A percentile compares a stretch with the other conserved stretches of the same genome.
Evolutionary conservation across 139 green algal genomes (phyloP).

Genomic region (Limnomonas spitsbergensis): DNA sequence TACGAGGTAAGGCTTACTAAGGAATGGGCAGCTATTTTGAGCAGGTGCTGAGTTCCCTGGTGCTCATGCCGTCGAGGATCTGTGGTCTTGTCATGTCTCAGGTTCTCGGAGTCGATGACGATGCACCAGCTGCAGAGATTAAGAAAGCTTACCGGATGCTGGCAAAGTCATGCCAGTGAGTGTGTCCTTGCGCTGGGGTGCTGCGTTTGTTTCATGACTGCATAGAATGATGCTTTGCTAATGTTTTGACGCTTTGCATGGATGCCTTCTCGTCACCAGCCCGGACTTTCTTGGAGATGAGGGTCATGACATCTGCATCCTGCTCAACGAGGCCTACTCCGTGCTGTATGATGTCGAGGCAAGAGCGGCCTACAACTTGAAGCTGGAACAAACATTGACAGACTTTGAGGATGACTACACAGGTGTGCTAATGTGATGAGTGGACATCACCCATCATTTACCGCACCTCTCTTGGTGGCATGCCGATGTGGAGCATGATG

Average conservation of each 20-base stretch:
- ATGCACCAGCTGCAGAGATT: conserved; percentile 46
- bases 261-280: neutral
- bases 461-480: too few species aligned
- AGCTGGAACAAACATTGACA: conserved; percentile 45
- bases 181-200: conserved; percentile 27
- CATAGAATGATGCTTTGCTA: too few species aligned
- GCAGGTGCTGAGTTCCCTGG: too few species aligned
- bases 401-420: conserved; percentile 19
- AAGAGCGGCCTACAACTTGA: conserved; percentile 58
- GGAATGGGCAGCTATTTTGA: neutral
- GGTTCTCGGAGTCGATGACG: conserved; percentile 19
- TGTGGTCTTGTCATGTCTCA: too few species aligned
- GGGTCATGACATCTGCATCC: conserved; percentile 80
- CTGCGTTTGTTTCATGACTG: neutral
- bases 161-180: conserved; percentile 65
- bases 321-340: conserved; percentile 79
- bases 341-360: conserved; percentile 53
- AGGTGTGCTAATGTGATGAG: neutral
- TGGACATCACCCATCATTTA: too few species aligned
- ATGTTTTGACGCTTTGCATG: too few species aligned
- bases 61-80: too few species aligned
- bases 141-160: conserved; percentile 72
- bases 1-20: conserved; percentile 1
- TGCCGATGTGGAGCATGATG: too few species aligned
- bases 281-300: conserved; percentile 62